Base-by-base conservation (phyloP, 495 filamentous ascomycete genomes). In the Elaphomyces granulatus region DNA sequence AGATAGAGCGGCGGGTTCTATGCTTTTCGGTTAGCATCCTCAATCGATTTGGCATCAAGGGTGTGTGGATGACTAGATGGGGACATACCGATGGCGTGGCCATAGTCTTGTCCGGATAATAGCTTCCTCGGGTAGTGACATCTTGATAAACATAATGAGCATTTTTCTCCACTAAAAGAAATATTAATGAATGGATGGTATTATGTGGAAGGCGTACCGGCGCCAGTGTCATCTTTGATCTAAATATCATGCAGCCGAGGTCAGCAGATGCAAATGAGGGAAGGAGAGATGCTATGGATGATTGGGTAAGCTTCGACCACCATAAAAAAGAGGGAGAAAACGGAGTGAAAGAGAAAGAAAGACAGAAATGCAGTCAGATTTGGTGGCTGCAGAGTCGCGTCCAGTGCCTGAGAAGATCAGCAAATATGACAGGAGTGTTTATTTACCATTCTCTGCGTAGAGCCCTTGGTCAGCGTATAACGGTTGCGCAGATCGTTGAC, bases 201-300 rank as follows among this genome's bases (percentile, higher is more conserved):
- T 41, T 41, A 54, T 39, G 53, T 60, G 58, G 73, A 62, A 68
- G 72, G 80, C 90, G 78, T 98, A 98, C 90, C 90, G 71, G 90
- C 88, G 78, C 90, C 90, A 81, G 90, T 95, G 55, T 95, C 83
- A 68, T 96, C 87, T 83, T 94, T 93, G 50, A 98, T 98, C 90
- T 98, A 94, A 58, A 84, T 83, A 57, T 76, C 82, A 90, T 74
- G 81, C 74, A 81, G 65, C 61, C 60, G 74, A 80, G 76, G 90
- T 98, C 80, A 98, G 90, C 87, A 92, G 80, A 81, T 85, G 85
- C 78, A 82, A 87, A 77, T 74, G 77, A 83, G 80, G 77, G 68
- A 60, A 66, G 55, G 70, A 53, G 60, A 68, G 66, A 72, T 81
- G 77, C 79, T 83, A 78, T 68, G 69, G 63, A 67, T 72, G 69